phyloP scores from a whole-genome alignment of 2,329 filamentous ascomycete species.

The Alternaria viburni region DNA sequence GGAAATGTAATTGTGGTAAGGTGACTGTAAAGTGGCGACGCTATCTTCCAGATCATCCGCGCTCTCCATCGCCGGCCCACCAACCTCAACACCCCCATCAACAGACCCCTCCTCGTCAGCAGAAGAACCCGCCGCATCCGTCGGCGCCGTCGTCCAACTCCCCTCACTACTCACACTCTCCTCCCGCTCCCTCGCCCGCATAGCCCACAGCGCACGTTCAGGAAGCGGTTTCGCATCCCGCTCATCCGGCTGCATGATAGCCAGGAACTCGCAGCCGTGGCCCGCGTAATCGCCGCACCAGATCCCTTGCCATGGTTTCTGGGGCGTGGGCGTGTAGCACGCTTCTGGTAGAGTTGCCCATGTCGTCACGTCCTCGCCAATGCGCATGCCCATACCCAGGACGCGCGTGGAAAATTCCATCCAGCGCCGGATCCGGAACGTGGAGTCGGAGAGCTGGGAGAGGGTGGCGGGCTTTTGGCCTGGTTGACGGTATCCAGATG shows the following conservation, averaged over 20 bases:
- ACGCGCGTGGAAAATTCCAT: slow-evolving; percentile 64
- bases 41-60: slow-evolving; percentile 50
- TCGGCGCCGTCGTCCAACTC: slow-evolving; percentile 43
- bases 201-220: slow-evolving; percentile 35
- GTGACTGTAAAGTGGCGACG: slow-evolving; percentile 37
- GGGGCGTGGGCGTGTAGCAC: slow-evolving; percentile 78
- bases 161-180: slow-evolving; percentile 38
- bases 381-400: slow-evolving; percentile 45
- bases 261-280: slow-evolving; percentile 87
- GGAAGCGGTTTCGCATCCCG: slow-evolving; percentile 47
- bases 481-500: slow-evolving; percentile 51
- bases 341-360: slow-evolving; percentile 76
- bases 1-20: not conserved
- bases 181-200: slow-evolving; percentile 32
- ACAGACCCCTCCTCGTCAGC: not conserved
- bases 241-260: slow-evolving; percentile 76
- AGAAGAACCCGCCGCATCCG: slow-evolving; percentile 14
- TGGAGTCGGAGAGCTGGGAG: slow-evolving; percentile 68
- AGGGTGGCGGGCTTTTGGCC: slow-evolving; percentile 60
- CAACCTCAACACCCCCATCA: not conserved
- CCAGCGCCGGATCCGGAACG: slow-evolving; percentile 79
- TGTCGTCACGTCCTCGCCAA: slow-evolving; percentile 62
- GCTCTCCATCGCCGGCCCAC: slow-evolving; percentile 1
- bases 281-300: slow-evolving; percentile 90
- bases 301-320: slow-evolving; percentile 86